Evolutionary conservation across 768 basidiomycete genomes (phyloP).

Genomic region (Crassisporium funariophilum): DNA sequence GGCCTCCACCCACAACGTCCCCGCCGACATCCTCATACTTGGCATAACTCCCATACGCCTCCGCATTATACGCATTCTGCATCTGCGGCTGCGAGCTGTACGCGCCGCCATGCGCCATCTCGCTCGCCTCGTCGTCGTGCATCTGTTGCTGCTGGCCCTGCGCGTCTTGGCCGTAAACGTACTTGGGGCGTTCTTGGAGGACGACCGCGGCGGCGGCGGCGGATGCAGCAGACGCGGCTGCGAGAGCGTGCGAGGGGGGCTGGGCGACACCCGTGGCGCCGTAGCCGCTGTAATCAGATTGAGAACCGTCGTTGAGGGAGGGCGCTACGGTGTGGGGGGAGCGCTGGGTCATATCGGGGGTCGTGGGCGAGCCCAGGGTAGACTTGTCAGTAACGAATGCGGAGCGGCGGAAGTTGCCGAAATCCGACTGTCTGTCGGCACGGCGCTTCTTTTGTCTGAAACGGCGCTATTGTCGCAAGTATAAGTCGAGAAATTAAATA

Average conservation of each 20-base stretch:
- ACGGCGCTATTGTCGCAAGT: constrained; percentile 35
- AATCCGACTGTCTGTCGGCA: constrained; percentile 33
- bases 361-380: constrained; percentile 17
- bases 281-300: constrained; percentile 40
- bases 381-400: constrained; percentile 27
- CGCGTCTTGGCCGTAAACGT: constrained; percentile 39
- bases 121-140: constrained; percentile 31
- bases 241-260: constrained; percentile 28
- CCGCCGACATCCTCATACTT: constrained; percentile 32
- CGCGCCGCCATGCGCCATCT: constrained; percentile 33
- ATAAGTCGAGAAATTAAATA: neutral
- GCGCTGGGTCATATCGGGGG: constrained; percentile 25
- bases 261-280: constrained; percentile 13
- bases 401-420: constrained; percentile 36
- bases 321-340: constrained; percentile 26
- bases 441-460: constrained; percentile 30
- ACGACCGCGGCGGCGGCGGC: constrained; percentile 31
- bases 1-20: constrained; percentile 17
- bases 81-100: constrained; percentile 44
- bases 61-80: constrained; percentile 41
- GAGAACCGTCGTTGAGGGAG: constrained; percentile 28
- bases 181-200: constrained; percentile 40
- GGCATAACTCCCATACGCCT: constrained; percentile 46
- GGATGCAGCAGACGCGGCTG: constrained; percentile 7
- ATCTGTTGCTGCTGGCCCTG: constrained; percentile 15